A percentile compares a stretch with the other conserved stretches of the same genome.
phyloP scores from a whole-genome alignment of 306 rosid species.

The Fragaria vesca region DNA sequence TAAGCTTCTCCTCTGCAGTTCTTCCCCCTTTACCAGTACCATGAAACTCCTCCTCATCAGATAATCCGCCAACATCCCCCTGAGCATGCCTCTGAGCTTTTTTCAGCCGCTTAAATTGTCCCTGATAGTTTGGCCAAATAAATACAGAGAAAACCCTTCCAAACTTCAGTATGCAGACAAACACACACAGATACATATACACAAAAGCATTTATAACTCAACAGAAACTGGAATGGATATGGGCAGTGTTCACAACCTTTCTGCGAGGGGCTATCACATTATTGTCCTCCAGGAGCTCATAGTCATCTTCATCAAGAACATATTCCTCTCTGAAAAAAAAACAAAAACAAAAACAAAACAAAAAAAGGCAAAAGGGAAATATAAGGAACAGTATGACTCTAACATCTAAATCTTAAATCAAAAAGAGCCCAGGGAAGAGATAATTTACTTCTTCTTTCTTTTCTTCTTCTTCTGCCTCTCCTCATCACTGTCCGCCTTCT shows the following conservation, averaged over 20 bases:
- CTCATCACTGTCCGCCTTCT: conserved; percentile 79
- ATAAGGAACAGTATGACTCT: neutral
- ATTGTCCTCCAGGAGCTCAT: conserved; percentile 87
- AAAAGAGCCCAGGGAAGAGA: conserved; percentile 9
- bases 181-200: neutral
- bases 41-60: conserved; percentile 82
- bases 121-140: conserved; percentile 31
- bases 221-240: conserved; percentile 1
- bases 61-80: conserved; percentile 65
- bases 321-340: conserved; percentile 72
- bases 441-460: conserved; percentile 77
- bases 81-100: conserved; percentile 73
- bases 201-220: conserved; percentile 5
- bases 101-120: conserved; percentile 78
- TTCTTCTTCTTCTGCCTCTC: conserved; percentile 93
- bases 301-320: conserved; percentile 93
- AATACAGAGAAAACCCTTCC: neutral
- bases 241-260: conserved; percentile 51
- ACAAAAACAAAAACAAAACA: too few relatives aligned
- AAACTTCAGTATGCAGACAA: neutral
- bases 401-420: neutral
- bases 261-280: conserved; percentile 78
- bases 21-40: conserved; percentile 85
- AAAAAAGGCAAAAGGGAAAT: conserved; percentile 8
- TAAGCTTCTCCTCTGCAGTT: conserved; percentile 93